phyloP scores from a whole-genome alignment of 1,284 basidiomycete species.

The Laetiporus sulphureus region DNA sequence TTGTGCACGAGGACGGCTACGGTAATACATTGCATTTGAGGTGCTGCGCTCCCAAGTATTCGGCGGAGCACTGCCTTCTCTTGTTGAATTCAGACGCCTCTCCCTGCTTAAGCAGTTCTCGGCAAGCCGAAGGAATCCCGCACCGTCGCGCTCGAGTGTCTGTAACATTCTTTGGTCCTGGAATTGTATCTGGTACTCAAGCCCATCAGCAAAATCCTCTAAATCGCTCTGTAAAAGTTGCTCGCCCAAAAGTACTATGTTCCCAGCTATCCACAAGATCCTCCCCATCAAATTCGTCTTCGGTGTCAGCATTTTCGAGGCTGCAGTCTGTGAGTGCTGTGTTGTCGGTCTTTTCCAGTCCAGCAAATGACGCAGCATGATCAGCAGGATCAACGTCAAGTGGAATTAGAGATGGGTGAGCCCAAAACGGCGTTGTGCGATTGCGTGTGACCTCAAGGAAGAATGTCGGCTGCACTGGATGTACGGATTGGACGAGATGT shows the following conservation, averaged over 20 bases:
- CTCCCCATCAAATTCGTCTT: neutral
- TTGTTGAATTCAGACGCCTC: neutral
- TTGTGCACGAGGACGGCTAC: neutral
- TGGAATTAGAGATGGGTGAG: constrained; percentile 9
- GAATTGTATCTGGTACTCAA: constrained; percentile 19
- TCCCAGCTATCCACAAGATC: neutral
- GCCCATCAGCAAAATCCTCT: constrained; percentile 8
- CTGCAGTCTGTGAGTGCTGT: too few species aligned
- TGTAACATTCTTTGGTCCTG: constrained; percentile 1
- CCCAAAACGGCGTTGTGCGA: constrained; percentile 23
- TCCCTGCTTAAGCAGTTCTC: neutral
- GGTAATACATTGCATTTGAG: neutral
- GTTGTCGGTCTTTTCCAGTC: too few species aligned
- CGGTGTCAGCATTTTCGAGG: neutral
- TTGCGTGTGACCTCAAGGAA: constrained; percentile 22
- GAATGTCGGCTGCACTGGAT: constrained; percentile 22
- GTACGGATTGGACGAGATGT: constrained; percentile 25
- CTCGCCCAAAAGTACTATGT: too few species aligned
- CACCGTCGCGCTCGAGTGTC: neutral
- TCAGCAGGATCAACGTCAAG: too few species aligned
- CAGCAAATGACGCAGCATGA: too few species aligned
- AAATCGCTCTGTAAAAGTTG: constrained; percentile 1
- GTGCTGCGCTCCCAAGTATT: neutral
- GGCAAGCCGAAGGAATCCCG: neutral
- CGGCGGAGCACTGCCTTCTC: neutral